Base-by-base conservation (phyloP, 129 eudicot genomes). In the Flaveria ramosissima region DNA sequence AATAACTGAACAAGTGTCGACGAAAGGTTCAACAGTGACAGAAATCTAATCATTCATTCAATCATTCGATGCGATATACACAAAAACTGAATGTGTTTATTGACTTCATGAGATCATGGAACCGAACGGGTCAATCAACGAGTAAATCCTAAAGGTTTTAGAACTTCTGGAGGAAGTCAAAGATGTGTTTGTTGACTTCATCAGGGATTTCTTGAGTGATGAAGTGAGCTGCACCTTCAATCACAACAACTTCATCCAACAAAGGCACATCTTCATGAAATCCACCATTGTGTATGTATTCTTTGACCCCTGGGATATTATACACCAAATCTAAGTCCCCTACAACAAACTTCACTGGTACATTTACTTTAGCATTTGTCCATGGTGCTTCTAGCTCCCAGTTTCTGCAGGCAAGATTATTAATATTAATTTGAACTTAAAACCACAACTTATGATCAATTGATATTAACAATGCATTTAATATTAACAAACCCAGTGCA, bases 311-410 rank as follows among this genome's bases (percentile, higher is more conserved):
- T 0, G 88, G 88, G 23, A 81, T 73, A 77, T 77, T 68, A 79
- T 88, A 91, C 41, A 83, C 76, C 59, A 88, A 53, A 70, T 88
- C 97, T 20, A 82, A 12, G 4, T 91, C 90, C 12, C 97, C 94
- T 15, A 86, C 82, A 6, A 91, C 46, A 61, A 83, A 91, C 78
- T 88, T 91, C 4, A 68, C 86, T 2, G 96, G 96, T 52, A 90
- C 92, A 42, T 62, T 84, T 7, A 88, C 68, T 73, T 88, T 79
- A 61, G 93, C 87, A 6, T 85, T 77, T 0, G 85, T 84, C 97
- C 97, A 91, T 1, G 97, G 81, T 52, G 93, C 94, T 17, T 76
- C 88, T 30, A 88, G 76, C 67, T 91, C 97, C 97, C 97, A 91
- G 16, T 51, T 77, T 65, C 87, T 86, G 59, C 83, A 79, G 15